Evolutionary conservation across 306 rosid genomes (phyloP), one percentile per base, ranked within the genome.

Genomic region (Heteromeles arbutifolia): DNA sequence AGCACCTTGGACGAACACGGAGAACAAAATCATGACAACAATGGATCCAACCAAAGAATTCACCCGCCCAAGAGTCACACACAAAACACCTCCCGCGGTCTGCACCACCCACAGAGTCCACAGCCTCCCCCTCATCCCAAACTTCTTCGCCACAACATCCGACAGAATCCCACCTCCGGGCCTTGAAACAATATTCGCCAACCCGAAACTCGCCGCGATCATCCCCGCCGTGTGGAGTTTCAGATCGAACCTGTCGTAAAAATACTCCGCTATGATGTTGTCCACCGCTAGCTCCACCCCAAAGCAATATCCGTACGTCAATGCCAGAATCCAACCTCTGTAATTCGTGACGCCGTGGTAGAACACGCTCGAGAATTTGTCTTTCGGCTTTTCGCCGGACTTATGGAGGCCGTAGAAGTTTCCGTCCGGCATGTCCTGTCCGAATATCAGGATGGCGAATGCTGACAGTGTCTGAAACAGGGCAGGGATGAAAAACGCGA

Each of bases 81-180:
- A 91, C 32, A 94, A 79, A 4, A 91, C 80, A 14, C 98, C 96
- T 4, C 93, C 97, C 61, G 85, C 1, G 1, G 91, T 91, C 50
- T 91, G 97, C 62, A 87, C 86, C 14, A 84, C 8, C 90, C 94
- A 94, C 64, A 91, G 62, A 34, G 82, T 82, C 97, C 98, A 94
- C 1, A 94, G 68, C 69, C 98, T 85, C 4, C 98, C 98, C 63
- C 95, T 88, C 97, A 94, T 94, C 54, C 97, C 96, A 69, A 75
- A 94, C 79, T 85, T 87, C 86, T 62, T 88, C 0, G 83, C 84
- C 80, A 91, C 64, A 14, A 72, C 70, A 81, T 91, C 97, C 2
- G 97, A 91, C 11, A 94, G 1, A 4, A 79, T 37, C 29, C 96
- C 98, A 2, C 98, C 98, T 11, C 81, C 91, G 4, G 97, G 97